Conservation (phyloP, 2,329 filamentous ascomycete genomes). For the Neopestalotiopsis rosae region DNA sequence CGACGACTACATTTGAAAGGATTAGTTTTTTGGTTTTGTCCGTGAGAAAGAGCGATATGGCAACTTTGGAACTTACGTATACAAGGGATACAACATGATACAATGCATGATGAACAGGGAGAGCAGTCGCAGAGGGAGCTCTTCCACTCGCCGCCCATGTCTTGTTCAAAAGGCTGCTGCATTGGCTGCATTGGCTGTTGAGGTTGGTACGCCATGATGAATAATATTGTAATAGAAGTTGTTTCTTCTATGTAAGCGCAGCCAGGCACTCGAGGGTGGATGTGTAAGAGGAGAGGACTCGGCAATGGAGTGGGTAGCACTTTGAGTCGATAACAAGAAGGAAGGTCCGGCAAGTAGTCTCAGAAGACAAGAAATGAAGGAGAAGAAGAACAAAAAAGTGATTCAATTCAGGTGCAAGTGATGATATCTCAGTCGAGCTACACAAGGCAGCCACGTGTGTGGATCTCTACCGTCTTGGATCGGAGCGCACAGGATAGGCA, state of each 20-base stretch:
- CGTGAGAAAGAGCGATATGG: background rate
- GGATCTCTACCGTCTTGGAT: background rate
- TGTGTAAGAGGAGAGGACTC: background rate
- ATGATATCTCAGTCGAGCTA: background rate
- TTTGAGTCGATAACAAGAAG: background rate
- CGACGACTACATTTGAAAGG: constrained; percentile 28
- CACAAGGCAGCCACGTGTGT: constrained; percentile 2
- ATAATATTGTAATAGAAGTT: background rate
- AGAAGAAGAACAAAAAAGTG: background rate
- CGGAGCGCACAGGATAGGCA: background rate
- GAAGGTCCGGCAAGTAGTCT: background rate
- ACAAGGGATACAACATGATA: constrained; percentile 37
- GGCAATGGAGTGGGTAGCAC: too few relatives aligned
- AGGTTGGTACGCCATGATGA: constrained; percentile 12
- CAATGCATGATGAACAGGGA: constrained; percentile 33
- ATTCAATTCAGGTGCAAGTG: background rate
- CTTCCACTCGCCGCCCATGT: constrained; percentile 34
- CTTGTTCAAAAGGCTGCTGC: constrained; percentile 7
- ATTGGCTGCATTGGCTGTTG: constrained; percentile 15
- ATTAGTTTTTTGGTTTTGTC: background rate
- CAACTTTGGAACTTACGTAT: constrained; percentile 28
- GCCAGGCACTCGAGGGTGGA: too few relatives aligned
- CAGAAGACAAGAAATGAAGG: background rate
- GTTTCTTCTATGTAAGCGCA: background rate
- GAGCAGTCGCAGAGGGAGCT: constrained; percentile 34